Base-by-base conservation (phyloP, 495 filamentous ascomycete genomes). In the Penicillium nucicola region DNA sequence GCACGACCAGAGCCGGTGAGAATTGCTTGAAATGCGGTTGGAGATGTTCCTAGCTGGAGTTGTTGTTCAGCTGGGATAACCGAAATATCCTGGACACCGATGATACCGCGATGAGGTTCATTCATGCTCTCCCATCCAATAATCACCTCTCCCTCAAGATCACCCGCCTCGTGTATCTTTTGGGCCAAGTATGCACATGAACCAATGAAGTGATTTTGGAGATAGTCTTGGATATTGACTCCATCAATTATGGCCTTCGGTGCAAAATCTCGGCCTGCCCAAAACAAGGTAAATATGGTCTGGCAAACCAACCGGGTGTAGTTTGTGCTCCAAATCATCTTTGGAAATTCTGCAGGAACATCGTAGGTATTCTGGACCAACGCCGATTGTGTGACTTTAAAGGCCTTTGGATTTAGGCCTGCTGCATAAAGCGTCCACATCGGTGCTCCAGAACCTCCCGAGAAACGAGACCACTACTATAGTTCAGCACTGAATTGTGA, bases 321-420 rank as follows among this genome's bases (percentile, higher is more conserved):
- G 60, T 98, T 97, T 18, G 93, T 98, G 39, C 92, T 89, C 93
- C 93, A 98, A 17, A 96, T 90, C 93, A 98, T 98, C 70, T 97
- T 97, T 3, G 93, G 95, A 61, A 93, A 98, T 3, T 84, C 78
- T 4, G 83, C 83, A 14, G 91, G 89, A 31, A 95, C 78, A n/a
- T 90, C 85, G 58, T 87, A 96, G 0, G 87, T 92, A 60, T 97
- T 98, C 37, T 98, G 93, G 19, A 98, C 92, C 36, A 96, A 77
- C 17, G 95, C 90, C 3, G 91, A 95, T 67, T 96, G 88, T 13
- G 92, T 98, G 19, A 82, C 84, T 37, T 84, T 83, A 60, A 98
- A 97, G 25, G 78, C 80, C 60, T 81, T 77, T 3, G 95, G 93
- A 57, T 98, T 88, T 19, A 98, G 71, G 7, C 93, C 93, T 40